phyloP scores from a whole-genome alignment of 257 asterid species.

The Asclepias syriaca region DNA sequence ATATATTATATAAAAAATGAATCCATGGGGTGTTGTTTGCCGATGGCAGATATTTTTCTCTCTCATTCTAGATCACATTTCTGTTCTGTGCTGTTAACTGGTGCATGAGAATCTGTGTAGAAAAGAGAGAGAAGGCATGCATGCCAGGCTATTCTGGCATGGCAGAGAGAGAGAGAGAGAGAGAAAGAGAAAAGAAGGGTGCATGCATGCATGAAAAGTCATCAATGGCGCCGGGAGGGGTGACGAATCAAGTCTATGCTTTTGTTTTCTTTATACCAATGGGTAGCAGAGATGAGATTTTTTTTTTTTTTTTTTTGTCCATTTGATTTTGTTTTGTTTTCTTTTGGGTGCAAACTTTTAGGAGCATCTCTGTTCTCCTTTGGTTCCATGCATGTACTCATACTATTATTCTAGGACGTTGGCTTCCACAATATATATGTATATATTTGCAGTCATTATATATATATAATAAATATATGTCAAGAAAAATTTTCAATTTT shows the following conservation, averaged over 20 bases:
- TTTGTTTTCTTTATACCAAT: neutral
- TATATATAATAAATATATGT: too few relatives aligned
- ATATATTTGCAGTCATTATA: too few relatives aligned
- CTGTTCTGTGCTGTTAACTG: too few relatives aligned
- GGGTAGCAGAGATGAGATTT: neutral
- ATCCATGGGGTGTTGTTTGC: neutral
- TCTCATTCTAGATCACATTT: neutral
- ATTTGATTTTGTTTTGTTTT: neutral
- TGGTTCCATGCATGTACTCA: neutral
- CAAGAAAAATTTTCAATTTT: too few relatives aligned
- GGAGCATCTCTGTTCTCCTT: conserved; percentile 1
- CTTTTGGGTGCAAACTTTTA: conserved; percentile 5
- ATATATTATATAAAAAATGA: neutral
- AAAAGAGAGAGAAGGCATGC: neutral
- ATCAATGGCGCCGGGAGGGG: neutral
- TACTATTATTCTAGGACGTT: too few relatives aligned
- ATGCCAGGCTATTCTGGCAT: neutral
- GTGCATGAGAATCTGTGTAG: conserved; percentile 9
- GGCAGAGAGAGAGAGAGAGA: neutral
- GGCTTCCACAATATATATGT: too few relatives aligned
- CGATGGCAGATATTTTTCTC: neutral
- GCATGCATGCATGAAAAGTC: neutral
- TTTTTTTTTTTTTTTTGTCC: too few relatives aligned
- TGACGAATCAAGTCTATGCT: neutral
- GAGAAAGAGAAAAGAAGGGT: neutral